Evolutionary conservation across 2,329 filamentous ascomycete species (phyloP), one percentile per base, ranked within the genome.

Genomic region (Aspergillus versicolor): DNA sequence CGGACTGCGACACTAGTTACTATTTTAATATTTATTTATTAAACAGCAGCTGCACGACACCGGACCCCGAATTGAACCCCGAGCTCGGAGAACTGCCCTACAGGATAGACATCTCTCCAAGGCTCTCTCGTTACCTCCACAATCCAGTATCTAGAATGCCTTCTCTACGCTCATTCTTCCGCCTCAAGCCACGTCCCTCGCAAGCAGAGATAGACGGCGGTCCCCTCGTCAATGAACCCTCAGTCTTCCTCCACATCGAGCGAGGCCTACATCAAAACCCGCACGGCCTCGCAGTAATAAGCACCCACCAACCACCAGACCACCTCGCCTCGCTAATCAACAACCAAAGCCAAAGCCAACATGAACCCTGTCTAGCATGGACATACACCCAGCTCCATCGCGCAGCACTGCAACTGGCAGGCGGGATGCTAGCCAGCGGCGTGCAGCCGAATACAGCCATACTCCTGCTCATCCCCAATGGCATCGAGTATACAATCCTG

Each of bases 371-470:
- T 32, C 49, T 52, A 7, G 49, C 37, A 8, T 52, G 49, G 49
- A 52, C 49, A n/a, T 52, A 52, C n/a, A 21, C 38, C 6, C 49
- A 52, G 27, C 22, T 52, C n/a, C 49, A 52, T 27, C 38, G 13
- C 24, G 40, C 49, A 4, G 19, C 37, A 2, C 17, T 42, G 22
- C 27, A n/a, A 5, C 12, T 52, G 7, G 37, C 38, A 27, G 22
- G 15, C 22, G 49, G 38, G 21, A 42, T 52, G 49, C 22, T 52
- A 13, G 49, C 6, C 3, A 11, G 21, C 5, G 17, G 27, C n/a
- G 32, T 17, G 15, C 49, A 34, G 49, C 49, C 49, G 3, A 37
- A 22, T n/a, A 19, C 15, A 9, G 9, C 21, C 1, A 42, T 52
- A 11, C 49, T 52, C 6, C 30, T 52, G 24, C 19, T 52, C 9